Conservation (phyloP, 768 basidiomycete genomes). For the Mycena albidolilacea region DNA sequence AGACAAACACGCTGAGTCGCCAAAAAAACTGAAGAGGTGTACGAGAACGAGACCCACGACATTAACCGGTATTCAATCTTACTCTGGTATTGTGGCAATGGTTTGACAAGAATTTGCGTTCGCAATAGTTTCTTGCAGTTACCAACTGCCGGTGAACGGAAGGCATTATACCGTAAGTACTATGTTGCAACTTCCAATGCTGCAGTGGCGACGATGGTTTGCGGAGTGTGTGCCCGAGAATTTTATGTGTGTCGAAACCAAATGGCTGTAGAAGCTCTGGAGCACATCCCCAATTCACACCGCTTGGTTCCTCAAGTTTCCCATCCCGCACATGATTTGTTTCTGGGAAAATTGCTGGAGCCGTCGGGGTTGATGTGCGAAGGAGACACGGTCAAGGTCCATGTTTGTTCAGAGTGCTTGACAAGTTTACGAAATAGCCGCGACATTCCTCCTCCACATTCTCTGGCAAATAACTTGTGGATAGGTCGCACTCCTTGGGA, state of each 20-base stretch:
- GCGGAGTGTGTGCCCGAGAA: not conserved
- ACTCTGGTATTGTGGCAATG: too few species aligned
- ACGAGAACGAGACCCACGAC: not conserved
- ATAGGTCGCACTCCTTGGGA: constrained; percentile 51
- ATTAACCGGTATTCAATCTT: not conserved
- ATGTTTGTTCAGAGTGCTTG: not conserved
- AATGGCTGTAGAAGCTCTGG: too few species aligned
- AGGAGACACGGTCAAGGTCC: not conserved
- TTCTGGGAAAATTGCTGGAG: not conserved
- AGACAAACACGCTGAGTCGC: too few species aligned
- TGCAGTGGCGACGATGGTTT: not conserved
- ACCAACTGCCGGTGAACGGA: not conserved
- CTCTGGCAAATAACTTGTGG: constrained; percentile 53
- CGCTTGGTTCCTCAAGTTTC: not conserved
- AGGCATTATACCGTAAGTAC: not conserved
- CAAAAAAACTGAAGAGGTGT: too few species aligned
- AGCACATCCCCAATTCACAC: not conserved
- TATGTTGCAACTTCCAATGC: not conserved
- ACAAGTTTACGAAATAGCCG: not conserved
- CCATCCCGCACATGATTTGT: not conserved
- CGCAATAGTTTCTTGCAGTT: not conserved
- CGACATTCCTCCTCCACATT: not conserved
- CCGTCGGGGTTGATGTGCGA: not conserved
- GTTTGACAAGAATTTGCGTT: too few species aligned
- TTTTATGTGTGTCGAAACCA: too few species aligned